Evolutionary conservation across 148 eudicot species (phyloP).

Genomic region (Persicaria tinctoria): DNA sequence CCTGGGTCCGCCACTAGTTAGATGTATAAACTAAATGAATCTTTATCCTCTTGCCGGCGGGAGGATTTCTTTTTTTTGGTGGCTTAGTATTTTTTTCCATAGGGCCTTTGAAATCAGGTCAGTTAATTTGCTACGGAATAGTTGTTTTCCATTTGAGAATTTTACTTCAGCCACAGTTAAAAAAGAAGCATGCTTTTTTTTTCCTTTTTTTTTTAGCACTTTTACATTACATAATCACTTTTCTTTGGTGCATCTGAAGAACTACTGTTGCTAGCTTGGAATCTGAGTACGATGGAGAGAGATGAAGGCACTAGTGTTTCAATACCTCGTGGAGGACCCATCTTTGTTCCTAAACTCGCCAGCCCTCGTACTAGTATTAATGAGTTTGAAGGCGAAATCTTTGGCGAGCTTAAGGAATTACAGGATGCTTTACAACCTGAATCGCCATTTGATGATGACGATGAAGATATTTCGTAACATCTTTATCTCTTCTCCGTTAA

Average conservation of each 20-base stretch:
- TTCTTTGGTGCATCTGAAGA: neutral
- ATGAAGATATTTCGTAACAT: slow-evolving; percentile 62
- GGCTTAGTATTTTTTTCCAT: too few species aligned
- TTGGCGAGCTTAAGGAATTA: slow-evolving; percentile 42
- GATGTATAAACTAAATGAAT: too few species aligned
- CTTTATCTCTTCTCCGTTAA: neutral
- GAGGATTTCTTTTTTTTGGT: too few species aligned
- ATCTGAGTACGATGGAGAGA: neutral
- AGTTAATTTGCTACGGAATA: too few species aligned
- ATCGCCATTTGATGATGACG: slow-evolving; percentile 12
- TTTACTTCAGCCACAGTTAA: too few species aligned
- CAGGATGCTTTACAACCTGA: slow-evolving; percentile 36
- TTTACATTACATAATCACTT: neutral
- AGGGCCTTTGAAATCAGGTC: too few species aligned
- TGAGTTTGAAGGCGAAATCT: slow-evolving; percentile 35
- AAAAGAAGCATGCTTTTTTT: too few species aligned
- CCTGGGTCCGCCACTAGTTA: too few species aligned
- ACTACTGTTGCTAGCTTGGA: neutral
- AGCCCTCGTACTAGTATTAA: slow-evolving; percentile 48
- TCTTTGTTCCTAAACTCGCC: slow-evolving; percentile 53
- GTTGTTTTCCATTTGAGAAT: too few species aligned
- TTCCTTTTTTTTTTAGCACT: neutral
- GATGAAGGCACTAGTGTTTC: slow-evolving; percentile 30
- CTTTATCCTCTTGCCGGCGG: too few species aligned
- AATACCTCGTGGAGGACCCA: slow-evolving; percentile 77